These are phyloP conservation scores for Lentinula lateritia DNA, from an alignment of 768 basidiomycete genomes.

Conservation along the genomic window DNA sequence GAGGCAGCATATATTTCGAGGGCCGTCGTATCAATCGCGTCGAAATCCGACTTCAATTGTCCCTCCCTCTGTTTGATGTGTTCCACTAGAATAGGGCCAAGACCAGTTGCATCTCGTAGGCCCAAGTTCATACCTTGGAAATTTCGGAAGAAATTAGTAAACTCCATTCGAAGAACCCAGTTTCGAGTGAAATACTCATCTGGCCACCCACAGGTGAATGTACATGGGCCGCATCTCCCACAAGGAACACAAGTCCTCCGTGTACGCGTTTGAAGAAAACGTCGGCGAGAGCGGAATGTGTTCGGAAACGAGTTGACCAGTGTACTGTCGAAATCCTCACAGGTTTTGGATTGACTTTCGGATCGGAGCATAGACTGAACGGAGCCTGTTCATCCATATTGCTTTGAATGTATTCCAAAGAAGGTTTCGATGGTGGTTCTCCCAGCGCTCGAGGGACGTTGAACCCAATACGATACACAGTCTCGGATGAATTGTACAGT, in stretches of 20 bases:
- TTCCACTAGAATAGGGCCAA: slow-evolving; percentile 14
- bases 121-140: slow-evolving; percentile 24
- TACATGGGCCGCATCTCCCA: slow-evolving; percentile 21
- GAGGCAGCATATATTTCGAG: background rate
- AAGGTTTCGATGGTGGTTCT: slow-evolving; percentile 26
- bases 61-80: slow-evolving; percentile 7
- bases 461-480: slow-evolving; percentile 6
- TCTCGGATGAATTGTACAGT: background rate
- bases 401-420: slow-evolving; percentile 30
- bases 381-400: slow-evolving; percentile 29
- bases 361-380: slow-evolving; percentile 16
- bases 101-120: slow-evolving; percentile 17
- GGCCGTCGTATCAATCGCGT: background rate
- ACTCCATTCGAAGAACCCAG: background rate
- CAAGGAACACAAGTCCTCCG: slow-evolving; percentile 12
- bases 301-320: slow-evolving; percentile 35
- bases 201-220: slow-evolving; percentile 14
- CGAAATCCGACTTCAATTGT: background rate
- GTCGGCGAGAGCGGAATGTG: slow-evolving; percentile 30
- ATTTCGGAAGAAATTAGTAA: slow-evolving; percentile 4
- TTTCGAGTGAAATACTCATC: background rate
- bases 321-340: slow-evolving; percentile 22
- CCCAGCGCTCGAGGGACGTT: slow-evolving; percentile 15
- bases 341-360: slow-evolving; percentile 18
- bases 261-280: slow-evolving; percentile 23